Base-by-base conservation (phyloP, 2,329 filamentous ascomycete species). In the Paracamarosporium sp. region DNA sequence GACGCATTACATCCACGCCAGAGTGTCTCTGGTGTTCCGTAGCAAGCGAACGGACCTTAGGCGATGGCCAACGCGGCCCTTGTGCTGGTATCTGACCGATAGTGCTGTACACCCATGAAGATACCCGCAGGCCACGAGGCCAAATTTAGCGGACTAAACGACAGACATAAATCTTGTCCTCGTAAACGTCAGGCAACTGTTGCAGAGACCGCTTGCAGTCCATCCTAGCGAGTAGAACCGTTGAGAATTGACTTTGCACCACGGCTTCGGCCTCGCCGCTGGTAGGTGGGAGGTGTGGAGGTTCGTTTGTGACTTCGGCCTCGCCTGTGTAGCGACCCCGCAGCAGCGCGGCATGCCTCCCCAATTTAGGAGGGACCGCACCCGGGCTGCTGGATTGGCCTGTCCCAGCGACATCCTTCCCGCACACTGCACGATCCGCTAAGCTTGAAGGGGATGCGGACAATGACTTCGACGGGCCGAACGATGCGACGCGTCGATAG, bases 261-360 rank as follows among this genome's bases (percentile, higher is more conserved):
- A 47, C 28, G 62, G 67, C 55, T 47, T 66, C 67, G 65, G 66
- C 59, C 55, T 69, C 56, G 62, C 64, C 62, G 66, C 58, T 56
- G 40, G 54, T 50, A 57, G 22, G 43, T 40, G 47, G 36, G 55
- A 53, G 54, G 59, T 46, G 59, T 50, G 59, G 45, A 63, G 53
- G 50, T 63, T 53, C 57, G 57, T 59, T 22, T 45, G 57, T 61
- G 51, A 58, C 59, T 57, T 69, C 66, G 68, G 67, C 60, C 59
- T 71, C 69, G 70, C 70, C 69, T 71, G 59, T 28, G 56, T 45
- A 55, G 41, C 45, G 47, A 63, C 64, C 67, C 69, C 68, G 62
- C 65, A 67, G 36, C 41, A 22, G 3, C 46, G 31, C 24, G 40
- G 40, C 50, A 31, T 46, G 40, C 36, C 35, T 31, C 55, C 55